A percentile compares a stretch with the other conserved stretches of the same genome.
Conservation (phyloP, 1,139 yeast species). For the Arxiozyma heterogenica region DNA sequence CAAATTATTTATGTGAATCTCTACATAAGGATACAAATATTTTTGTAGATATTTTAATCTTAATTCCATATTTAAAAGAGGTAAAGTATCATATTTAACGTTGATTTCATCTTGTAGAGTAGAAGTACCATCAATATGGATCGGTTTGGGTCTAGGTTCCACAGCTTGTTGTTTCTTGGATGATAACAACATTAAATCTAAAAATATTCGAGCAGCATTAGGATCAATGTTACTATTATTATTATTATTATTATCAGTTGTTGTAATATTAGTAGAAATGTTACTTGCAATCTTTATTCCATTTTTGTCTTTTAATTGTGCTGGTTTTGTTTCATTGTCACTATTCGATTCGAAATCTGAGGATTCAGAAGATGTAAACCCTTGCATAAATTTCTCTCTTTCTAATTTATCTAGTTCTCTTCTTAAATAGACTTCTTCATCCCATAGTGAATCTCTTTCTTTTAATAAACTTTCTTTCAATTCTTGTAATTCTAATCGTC, state of each 20-base stretch:
- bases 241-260: too few relatives aligned
- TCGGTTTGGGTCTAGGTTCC: background rate
- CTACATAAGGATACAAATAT: slow-evolving; percentile 8
- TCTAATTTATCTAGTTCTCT: slow-evolving; percentile 11
- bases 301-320: background rate
- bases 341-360: background rate
- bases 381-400: slow-evolving; percentile 1
- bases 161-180: background rate
- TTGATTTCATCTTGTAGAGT: slow-evolving; percentile 8
- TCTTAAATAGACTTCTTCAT: slow-evolving; percentile 10
- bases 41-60: slow-evolving; percentile 14
- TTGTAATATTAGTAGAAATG: background rate
- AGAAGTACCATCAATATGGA: slow-evolving; percentile 5
- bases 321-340: background rate
- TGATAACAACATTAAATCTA: slow-evolving; percentile 8
- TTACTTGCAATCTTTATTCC: background rate
- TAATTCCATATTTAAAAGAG: slow-evolving; percentile 20
- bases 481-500: slow-evolving; percentile 13
- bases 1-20: slow-evolving; percentile 5
- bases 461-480: slow-evolving; percentile 12
- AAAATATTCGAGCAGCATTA: slow-evolving; percentile 7
- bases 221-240: slow-evolving; percentile 1
- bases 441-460: slow-evolving; percentile 12
- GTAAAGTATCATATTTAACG: slow-evolving; percentile 21
- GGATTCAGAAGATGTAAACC: background rate